Evolutionary conservation across 2,329 filamentous ascomycete genomes (phyloP), one percentile per base, ranked within the genome.

Genomic region (Talaromyces sp.): DNA sequence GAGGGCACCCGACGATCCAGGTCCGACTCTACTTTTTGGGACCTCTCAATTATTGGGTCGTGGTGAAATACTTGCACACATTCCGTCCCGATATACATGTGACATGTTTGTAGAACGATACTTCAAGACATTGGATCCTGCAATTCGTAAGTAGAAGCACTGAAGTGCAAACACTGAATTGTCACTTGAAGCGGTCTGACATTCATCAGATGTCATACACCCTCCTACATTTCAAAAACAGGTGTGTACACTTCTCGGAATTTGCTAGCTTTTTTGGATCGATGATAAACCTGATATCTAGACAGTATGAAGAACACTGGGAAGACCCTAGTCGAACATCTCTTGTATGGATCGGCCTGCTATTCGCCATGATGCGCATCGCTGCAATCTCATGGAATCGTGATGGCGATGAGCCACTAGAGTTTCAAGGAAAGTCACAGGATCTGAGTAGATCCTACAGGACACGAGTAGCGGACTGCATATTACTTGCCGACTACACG

Each of bases 341-440:
- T 24, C 31, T 64, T n/a, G 54, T 64, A 33, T 64, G 62, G 62
- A 49, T 64, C 11, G 62, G 31, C 4, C 62, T 50, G 8, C 54
- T 64, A 10, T 64, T 64, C 33, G 54, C 50, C 24, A 49, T 64
- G 19, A 64, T 59, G 41, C 52, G 41, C 22, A 59, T 59, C 33
- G 41, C 54, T 7, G 41, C 54, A 9, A 43, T 64, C 22, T 47
- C 54, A 10, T 57, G 54, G 19, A 43, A 64, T 49, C 62, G 54
- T 37, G 41, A 64, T n/a, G 41, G 41, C n/a, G 62, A 60, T 27
- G 62, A 50, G 43, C 52, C 54, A n/a, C 31, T 62, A 16, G 62
- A 57, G 27, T 64, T 22, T 49, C 52, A 37, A 31, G 43, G 31
- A 5, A 57, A 64, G n/a, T 39, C 41, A 35, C 52, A 19, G n/a